These are phyloP conservation scores for Plasmopara muralis DNA, from an alignment of 352 stramenopile species.

Conservation along the genomic window DNA sequence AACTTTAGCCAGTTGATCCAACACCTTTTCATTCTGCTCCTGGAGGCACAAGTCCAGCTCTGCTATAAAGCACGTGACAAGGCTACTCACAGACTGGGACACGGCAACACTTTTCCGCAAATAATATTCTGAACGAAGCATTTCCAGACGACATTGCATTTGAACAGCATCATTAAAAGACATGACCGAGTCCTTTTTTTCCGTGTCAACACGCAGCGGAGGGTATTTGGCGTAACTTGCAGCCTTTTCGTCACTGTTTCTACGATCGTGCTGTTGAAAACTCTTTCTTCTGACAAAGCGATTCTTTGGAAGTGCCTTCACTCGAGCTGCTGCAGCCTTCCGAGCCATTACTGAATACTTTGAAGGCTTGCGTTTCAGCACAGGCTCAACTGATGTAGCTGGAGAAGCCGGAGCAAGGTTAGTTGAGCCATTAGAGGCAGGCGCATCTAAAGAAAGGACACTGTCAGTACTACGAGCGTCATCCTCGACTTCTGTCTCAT, in stretches of 20 bases:
- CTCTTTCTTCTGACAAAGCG: slow-evolving; percentile 40
- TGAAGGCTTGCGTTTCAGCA: slow-evolving; percentile 23
- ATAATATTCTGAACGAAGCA: slow-evolving; percentile 74
- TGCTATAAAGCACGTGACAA: slow-evolving; percentile 74
- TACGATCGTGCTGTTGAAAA: slow-evolving; percentile 31
- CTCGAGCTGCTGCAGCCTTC: slow-evolving; percentile 51
- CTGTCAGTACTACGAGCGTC: slow-evolving; percentile 23
- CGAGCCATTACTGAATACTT: slow-evolving; percentile 62
- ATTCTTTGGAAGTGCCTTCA: slow-evolving; percentile 38
- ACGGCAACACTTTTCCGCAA: slow-evolving; percentile 77
- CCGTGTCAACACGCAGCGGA: slow-evolving; percentile 49
- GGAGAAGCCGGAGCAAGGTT: slow-evolving; percentile 16
- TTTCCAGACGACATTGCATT: slow-evolving; percentile 61
- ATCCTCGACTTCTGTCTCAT: slow-evolving; percentile 35
- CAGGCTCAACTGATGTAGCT: slow-evolving; percentile 10
- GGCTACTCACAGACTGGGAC: slow-evolving; percentile 73
- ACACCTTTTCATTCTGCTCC: slow-evolving; percentile 43
- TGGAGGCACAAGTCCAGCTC: slow-evolving; percentile 73
- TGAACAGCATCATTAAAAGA: slow-evolving; percentile 57
- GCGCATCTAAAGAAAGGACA: slow-evolving; percentile 13
- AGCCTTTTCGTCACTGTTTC: slow-evolving; percentile 34
- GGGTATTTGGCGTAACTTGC: slow-evolving; percentile 54
- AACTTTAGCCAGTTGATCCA: slow-evolving; percentile 64
- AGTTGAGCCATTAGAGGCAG: slow-evolving; percentile 7
- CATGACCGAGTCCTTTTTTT: slow-evolving; percentile 46